Evolutionary conservation across 2,329 filamentous ascomycete genomes (phyloP).

Genomic region (Thielaviopsis ethacetica): DNA sequence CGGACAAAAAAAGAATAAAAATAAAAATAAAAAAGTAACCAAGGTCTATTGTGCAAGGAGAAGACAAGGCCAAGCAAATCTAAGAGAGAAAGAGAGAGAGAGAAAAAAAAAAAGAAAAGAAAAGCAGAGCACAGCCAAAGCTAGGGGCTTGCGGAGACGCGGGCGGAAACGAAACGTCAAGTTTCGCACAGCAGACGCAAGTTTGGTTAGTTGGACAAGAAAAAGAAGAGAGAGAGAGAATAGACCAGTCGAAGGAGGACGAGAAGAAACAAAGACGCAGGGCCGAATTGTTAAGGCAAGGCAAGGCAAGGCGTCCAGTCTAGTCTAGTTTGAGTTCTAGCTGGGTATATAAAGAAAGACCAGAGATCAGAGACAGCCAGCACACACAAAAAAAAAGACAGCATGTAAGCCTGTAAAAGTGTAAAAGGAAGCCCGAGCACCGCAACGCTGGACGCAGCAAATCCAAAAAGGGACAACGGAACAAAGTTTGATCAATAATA

Average conservation of each 20-base stretch:
- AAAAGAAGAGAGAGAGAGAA: background rate
- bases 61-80: background rate
- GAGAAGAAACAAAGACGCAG: background rate
- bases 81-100: background rate
- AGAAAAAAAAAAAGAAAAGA: background rate
- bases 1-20: background rate
- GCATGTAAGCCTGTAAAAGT: background rate
- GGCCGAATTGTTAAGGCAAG: too few relatives aligned
- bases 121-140: background rate
- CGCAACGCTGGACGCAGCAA: background rate
- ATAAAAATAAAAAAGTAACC: constrained; percentile 4
- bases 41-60: background rate
- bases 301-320: too few relatives aligned
- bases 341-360: too few relatives aligned
- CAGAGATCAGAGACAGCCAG: background rate
- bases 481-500: background rate
- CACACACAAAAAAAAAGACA: background rate
- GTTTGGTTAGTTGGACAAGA: background rate
- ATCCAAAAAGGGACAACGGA: background rate
- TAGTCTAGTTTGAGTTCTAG: too few relatives aligned
- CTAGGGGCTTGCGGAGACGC: background rate
- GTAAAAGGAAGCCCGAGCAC: background rate
- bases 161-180: background rate
- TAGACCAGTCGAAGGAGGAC: background rate
- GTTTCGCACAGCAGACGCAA: background rate